These are phyloP conservation scores for Lactifluus piperatus DNA, from an alignment of 768 basidiomycete species.

Conservation along the genomic window DNA sequence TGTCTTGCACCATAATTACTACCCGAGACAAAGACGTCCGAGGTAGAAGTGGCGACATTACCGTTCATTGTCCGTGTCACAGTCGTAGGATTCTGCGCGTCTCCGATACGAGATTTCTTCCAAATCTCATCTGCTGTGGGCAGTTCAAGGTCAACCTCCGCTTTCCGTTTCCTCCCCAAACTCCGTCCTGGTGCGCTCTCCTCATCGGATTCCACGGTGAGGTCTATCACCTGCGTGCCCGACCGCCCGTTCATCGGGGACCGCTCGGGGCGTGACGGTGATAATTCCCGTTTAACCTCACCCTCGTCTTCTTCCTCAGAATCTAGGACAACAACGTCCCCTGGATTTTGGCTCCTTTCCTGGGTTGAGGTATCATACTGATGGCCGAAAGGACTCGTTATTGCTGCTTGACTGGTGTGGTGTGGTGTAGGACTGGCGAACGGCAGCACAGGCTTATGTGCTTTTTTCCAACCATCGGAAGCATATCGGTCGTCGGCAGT, in stretches of 20 bases:
- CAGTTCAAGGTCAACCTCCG: constrained; percentile 40
- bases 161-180: constrained; percentile 51
- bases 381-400: background rate
- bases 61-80: constrained; percentile 11
- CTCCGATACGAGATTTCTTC: constrained; percentile 53
- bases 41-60: constrained; percentile 16
- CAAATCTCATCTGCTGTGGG: constrained; percentile 63
- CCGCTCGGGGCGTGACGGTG: constrained; percentile 41
- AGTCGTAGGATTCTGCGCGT: constrained; percentile 14
- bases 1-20: constrained; percentile 16
- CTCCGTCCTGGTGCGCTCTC: constrained; percentile 39
- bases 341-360: constrained; percentile 38
- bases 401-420: background rate
- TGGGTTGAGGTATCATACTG: background rate
- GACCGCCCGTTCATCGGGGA: constrained; percentile 6
- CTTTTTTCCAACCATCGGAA: constrained; percentile 59
- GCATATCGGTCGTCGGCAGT: constrained; percentile 81
- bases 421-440: background rate
- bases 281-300: constrained; percentile 66
- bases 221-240: constrained; percentile 60
- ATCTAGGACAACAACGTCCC: constrained; percentile 51
- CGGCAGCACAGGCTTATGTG: constrained; percentile 33
- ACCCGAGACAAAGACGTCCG: constrained; percentile 9
- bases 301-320: constrained; percentile 69
- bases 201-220: constrained; percentile 75